A percentile compares a stretch with the other conserved stretches of the same genome.
Conservation (phyloP, 495 filamentous ascomycete genomes). For the Thozetella sp. region DNA sequence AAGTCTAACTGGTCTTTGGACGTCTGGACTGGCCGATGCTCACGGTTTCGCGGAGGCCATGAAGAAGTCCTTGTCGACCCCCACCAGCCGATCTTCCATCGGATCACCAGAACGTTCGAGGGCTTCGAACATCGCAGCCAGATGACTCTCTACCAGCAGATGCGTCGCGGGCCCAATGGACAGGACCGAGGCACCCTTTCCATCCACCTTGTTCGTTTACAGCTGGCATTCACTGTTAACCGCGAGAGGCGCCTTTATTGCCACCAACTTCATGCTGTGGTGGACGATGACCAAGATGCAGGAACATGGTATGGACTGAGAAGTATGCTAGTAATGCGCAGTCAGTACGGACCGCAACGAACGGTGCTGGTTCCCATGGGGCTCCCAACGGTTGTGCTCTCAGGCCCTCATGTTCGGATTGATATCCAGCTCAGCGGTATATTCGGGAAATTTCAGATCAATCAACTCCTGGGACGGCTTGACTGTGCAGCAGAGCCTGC, state of each 20-base stretch:
- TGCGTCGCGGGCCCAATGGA: background rate
- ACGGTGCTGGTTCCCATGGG: slow-evolving; percentile 42
- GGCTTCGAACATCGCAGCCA: slow-evolving; percentile 29
- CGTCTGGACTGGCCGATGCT: slow-evolving; percentile 16
- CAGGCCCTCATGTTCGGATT: slow-evolving; percentile 33
- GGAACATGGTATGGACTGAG: slow-evolving; percentile 53
- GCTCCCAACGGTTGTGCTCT: slow-evolving; percentile 2
- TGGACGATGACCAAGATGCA: slow-evolving; percentile 52
- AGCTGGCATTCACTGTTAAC: slow-evolving; percentile 39
- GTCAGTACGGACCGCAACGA: slow-evolving; percentile 19
- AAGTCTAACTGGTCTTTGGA: slow-evolving; percentile 28
- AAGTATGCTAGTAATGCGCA: slow-evolving; percentile 45
- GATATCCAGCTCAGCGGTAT: slow-evolving; percentile 8
- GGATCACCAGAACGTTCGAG: slow-evolving; percentile 32
- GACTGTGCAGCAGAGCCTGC: slow-evolving; percentile 43
- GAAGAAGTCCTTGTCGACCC: slow-evolving; percentile 25
- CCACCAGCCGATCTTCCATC: slow-evolving; percentile 19
- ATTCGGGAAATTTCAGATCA: slow-evolving; percentile 48
- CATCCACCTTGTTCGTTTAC: slow-evolving; percentile 32
- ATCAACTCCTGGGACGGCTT: slow-evolving; percentile 48
- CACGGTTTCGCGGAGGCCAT: background rate
- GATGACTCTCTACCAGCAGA: slow-evolving; percentile 35
- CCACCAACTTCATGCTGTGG: slow-evolving; percentile 33
- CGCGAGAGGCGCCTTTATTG: slow-evolving; percentile 38
- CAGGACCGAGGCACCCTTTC: slow-evolving; percentile 15